Conservation (phyloP, 768 basidiomycete species). For the Suillus paluster region DNA sequence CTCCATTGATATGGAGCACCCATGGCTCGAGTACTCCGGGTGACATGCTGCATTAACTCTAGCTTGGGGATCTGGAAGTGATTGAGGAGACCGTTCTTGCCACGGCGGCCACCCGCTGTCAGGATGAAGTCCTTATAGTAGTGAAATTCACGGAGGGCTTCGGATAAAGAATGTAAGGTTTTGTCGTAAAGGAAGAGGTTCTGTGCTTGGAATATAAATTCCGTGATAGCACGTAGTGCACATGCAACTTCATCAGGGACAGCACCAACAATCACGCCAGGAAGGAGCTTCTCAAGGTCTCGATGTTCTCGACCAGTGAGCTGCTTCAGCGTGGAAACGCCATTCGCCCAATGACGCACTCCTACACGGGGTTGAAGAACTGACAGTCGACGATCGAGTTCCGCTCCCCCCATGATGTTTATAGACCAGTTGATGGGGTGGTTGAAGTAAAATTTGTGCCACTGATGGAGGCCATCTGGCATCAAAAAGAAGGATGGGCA, state of each 20-base stretch:
- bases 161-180: background rate
- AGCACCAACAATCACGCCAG: constrained; percentile 18
- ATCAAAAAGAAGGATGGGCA: constrained; percentile 26
- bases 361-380: constrained; percentile 23
- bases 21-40: constrained; percentile 26
- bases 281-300: constrained; percentile 13
- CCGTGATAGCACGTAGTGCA: constrained; percentile 39
- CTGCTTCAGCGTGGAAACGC: constrained; percentile 16
- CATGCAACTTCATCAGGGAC: constrained; percentile 32
- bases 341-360: constrained; percentile 6
- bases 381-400: constrained; percentile 32
- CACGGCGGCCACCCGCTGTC: background rate
- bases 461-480: constrained; percentile 32
- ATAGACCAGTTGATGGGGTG: too few species aligned
- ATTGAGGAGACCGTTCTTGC: constrained; percentile 12
- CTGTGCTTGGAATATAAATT: constrained; percentile 45
- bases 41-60: too few species aligned
- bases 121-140: constrained; percentile 15
- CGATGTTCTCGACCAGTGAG: constrained; percentile 7
- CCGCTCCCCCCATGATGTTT: constrained; percentile 21
- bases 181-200: constrained; percentile 28
- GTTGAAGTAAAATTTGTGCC: constrained; percentile 31
- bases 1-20: constrained; percentile 30
- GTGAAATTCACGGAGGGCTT: constrained; percentile 14
- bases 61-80: constrained; percentile 18